Base-by-base conservation (phyloP, 2,329 filamentous ascomycete genomes). In the Sarocladium strictum region DNA sequence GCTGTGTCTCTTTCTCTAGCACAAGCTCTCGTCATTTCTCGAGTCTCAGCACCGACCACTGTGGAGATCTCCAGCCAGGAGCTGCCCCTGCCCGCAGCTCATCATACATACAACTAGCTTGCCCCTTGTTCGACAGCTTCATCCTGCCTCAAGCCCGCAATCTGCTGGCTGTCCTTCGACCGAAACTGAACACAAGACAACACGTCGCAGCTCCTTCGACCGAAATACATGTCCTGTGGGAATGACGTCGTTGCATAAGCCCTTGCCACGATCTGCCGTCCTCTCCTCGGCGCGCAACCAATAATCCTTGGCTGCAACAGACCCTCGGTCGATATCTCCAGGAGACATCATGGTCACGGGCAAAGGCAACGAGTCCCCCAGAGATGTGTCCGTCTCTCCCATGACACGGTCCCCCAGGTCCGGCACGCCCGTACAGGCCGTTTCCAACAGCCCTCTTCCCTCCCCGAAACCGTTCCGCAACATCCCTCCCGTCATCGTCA, bases 311-410 rank as follows among this genome's bases (percentile, higher is more conserved):
- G 47, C 47, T 51, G 27, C 47, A 33, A 51, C 12, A 51, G 9
- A 29, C 47, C 47, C 35, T 5, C 15, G 47, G 47, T 35, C 27
- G 23, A 51, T 19, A 35, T 51, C 27, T 26, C 47, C 27, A 51
- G 27, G 27, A 51, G 47, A n/a, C 47, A 51, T 51, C 47, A 51
- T 51, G 47, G 47, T 51, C 27, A 51, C 23, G 47, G 15, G 21
- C 23, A 26, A 32, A 17, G 56, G 55, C 38, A 24, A 33, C 35
- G 54, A 51, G 49, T 51, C 47, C 35, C 57, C 41, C 14, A 23
- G 58, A 55, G 61, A 64, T 55, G 60, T 60, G 6, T 63, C 62
- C 11, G 54, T 64, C 49, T 65, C 62, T 38, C 61, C 63, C 43
- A 57, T 61, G 58, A 59, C 60, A n/a, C 57, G 51, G 29, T 57